Conservation (phyloP, 2,329 filamentous ascomycete genomes). For the Colletotrichum sidae region DNA sequence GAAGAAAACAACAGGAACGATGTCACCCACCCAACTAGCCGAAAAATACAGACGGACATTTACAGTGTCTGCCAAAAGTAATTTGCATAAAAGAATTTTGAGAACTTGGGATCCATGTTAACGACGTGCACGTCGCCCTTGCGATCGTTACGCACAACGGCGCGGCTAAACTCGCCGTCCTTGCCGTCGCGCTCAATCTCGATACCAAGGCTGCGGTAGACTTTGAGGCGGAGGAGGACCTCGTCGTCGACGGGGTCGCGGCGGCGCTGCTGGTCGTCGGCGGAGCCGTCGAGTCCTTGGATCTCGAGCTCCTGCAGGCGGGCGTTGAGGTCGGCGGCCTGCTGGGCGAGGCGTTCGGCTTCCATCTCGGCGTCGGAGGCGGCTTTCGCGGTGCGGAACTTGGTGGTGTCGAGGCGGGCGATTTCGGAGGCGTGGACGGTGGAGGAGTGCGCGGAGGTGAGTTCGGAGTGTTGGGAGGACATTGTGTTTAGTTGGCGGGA, state of each 20-base stretch:
- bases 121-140: slow-evolving; percentile 96
- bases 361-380: slow-evolving; percentile 92
- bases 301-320: slow-evolving; percentile 85
- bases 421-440: slow-evolving; percentile 86
- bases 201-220: slow-evolving; percentile 91
- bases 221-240: slow-evolving; percentile 81
- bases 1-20: no score
- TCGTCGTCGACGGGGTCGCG: slow-evolving; percentile 69
- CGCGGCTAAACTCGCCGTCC: slow-evolving; percentile 84
- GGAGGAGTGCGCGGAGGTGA: slow-evolving; percentile 79
- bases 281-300: slow-evolving; percentile 83
- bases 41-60: slow-evolving; percentile 17
- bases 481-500: slow-evolving; percentile 81
- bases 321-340: slow-evolving; percentile 79
- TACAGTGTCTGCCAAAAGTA: slow-evolving; percentile 94
- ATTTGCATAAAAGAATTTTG: slow-evolving; percentile 91
- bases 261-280: slow-evolving; percentile 46
- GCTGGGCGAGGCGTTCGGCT: slow-evolving; percentile 87
- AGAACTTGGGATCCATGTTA: slow-evolving; percentile 93
- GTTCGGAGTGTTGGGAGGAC: slow-evolving; percentile 80
- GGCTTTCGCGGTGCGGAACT: slow-evolving; percentile 94
- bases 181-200: slow-evolving; percentile 83
- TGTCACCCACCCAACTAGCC: background rate
- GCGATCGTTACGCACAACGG: slow-evolving; percentile 84
- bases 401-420: slow-evolving; percentile 87